These are phyloP conservation scores for Candida patagonica DNA, from an alignment of 805 yeast genomes.

Conservation along the genomic window DNA sequence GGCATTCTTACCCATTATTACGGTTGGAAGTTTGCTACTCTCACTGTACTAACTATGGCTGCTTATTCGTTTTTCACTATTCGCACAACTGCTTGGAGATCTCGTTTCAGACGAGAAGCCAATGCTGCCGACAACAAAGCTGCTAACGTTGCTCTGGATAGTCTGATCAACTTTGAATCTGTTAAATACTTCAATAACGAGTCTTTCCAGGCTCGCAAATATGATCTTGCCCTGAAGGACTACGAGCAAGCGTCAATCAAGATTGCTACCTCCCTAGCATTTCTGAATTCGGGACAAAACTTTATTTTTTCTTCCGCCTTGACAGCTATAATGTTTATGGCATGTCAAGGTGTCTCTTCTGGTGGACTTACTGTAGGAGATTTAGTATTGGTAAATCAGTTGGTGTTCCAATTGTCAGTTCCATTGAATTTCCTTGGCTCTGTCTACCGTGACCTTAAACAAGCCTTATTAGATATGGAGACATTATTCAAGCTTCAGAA, in stretches of 20 bases:
- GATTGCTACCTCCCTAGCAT: conserved; percentile 71
- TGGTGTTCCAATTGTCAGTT: conserved; percentile 91
- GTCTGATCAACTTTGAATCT: conserved; percentile 87
- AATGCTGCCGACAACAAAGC: conserved; percentile 92
- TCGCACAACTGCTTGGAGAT: conserved; percentile 92
- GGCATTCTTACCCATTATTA: conserved; percentile 90
- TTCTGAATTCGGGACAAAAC: conserved; percentile 68
- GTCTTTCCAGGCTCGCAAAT: conserved; percentile 63
- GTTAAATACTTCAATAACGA: conserved; percentile 95
- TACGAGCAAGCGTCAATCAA: conserved; percentile 66
- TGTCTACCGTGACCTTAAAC: conserved; percentile 90
- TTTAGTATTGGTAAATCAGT: conserved; percentile 84
- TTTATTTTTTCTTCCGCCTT: conserved; percentile 76
- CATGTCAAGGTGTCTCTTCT: conserved; percentile 81
- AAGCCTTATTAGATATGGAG: conserved; percentile 92
- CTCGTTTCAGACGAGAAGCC: conserved; percentile 80
- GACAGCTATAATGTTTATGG: conserved; percentile 98
- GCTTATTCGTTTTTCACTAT: conserved; percentile 83
- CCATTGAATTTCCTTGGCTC: conserved; percentile 93
- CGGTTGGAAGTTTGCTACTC: conserved; percentile 81
- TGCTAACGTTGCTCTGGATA: conserved; percentile 90
- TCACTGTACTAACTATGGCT: conserved; percentile 81
- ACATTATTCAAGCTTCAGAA: conserved; percentile 78
- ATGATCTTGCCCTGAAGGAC: conserved; percentile 59
- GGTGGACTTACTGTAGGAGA: conserved; percentile 89